These are phyloP conservation scores for Beauveria varroae DNA, from an alignment of 2,329 filamentous ascomycete genomes.

Conservation along the genomic window DNA sequence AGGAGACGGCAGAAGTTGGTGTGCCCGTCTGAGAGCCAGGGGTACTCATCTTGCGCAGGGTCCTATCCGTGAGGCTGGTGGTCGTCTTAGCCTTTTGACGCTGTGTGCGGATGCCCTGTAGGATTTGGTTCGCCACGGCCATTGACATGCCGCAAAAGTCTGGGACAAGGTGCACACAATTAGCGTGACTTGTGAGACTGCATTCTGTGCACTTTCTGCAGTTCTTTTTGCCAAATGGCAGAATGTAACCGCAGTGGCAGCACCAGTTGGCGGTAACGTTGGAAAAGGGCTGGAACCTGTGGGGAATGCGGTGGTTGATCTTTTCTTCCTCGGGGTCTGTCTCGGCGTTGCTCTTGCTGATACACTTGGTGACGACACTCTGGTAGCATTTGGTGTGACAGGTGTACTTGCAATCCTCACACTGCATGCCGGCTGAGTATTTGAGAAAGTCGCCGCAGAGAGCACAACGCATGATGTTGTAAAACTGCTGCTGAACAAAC, in stretches of 20 bases:
- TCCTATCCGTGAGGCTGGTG: slow-evolving; percentile 55
- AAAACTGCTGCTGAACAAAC: slow-evolving; percentile 97
- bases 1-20: slow-evolving; percentile 17
- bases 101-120: slow-evolving; percentile 75
- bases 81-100: slow-evolving; percentile 53
- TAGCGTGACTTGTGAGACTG: slow-evolving; percentile 79
- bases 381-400: slow-evolving; percentile 97
- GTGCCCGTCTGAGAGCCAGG: slow-evolving; percentile 33
- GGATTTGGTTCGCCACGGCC: slow-evolving; percentile 89
- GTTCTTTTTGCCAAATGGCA: slow-evolving; percentile 92
- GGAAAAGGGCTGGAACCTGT: slow-evolving; percentile 92
- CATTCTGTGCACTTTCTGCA: slow-evolving; percentile 91
- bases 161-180: slow-evolving; percentile 89
- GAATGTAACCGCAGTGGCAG: slow-evolving; percentile 94
- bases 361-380: slow-evolving; percentile 97
- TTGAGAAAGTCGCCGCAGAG: slow-evolving; percentile 98
- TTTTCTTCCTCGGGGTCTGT: slow-evolving; percentile 98
- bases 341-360: slow-evolving; percentile 98
- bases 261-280: slow-evolving; percentile 99
- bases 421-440: slow-evolving; percentile 98
- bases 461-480: slow-evolving; percentile 99
- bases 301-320: slow-evolving; percentile 97
- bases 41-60: slow-evolving; percentile 51
- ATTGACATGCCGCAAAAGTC: slow-evolving; percentile 99
- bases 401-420: slow-evolving; percentile 98